A percentile compares a stretch with the other conserved stretches of the same genome.
These are phyloP conservation scores for Crotalaria pallida DNA, from an alignment of 306 rosid species.

Conservation along the genomic window DNA sequence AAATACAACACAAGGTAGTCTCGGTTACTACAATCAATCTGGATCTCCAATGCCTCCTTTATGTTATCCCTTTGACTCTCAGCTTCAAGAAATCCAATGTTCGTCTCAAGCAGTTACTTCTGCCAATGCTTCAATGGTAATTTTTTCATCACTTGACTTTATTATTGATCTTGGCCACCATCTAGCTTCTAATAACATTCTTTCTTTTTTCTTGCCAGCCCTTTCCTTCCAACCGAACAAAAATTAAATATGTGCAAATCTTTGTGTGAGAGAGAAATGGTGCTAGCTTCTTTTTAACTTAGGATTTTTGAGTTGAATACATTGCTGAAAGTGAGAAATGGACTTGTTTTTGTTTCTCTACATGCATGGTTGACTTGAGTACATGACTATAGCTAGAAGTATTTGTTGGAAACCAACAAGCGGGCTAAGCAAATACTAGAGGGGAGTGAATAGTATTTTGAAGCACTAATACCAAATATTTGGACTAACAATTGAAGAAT, in stretches of 20 bases:
- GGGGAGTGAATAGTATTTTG: too few relatives aligned
- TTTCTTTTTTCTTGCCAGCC: neutral
- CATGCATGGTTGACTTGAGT: too few relatives aligned
- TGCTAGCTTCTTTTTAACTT: neutral
- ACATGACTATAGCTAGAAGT: too few relatives aligned
- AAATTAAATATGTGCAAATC: neutral
- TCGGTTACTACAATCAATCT: slow-evolving; percentile 69
- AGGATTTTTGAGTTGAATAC: neutral
- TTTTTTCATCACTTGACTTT: neutral
- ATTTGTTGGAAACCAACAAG: too few relatives aligned
- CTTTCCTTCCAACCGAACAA: neutral
- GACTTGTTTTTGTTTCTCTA: neutral
- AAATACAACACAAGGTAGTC: slow-evolving; percentile 30
- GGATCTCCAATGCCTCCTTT: slow-evolving; percentile 78
- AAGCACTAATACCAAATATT: too few relatives aligned
- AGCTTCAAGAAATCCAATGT: too few relatives aligned
- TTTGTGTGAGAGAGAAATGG: neutral
- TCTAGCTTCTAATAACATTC: neutral
- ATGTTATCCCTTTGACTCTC: slow-evolving; percentile 93
- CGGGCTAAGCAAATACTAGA: too few relatives aligned
- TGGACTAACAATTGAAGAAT: too few relatives aligned
- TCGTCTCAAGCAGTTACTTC: too few relatives aligned
- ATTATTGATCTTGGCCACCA: neutral
- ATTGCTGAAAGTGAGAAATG: neutral
- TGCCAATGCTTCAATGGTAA: too few relatives aligned